Base-by-base conservation (phyloP, 1,284 basidiomycete genomes). In the Ustilago nuda region DNA sequence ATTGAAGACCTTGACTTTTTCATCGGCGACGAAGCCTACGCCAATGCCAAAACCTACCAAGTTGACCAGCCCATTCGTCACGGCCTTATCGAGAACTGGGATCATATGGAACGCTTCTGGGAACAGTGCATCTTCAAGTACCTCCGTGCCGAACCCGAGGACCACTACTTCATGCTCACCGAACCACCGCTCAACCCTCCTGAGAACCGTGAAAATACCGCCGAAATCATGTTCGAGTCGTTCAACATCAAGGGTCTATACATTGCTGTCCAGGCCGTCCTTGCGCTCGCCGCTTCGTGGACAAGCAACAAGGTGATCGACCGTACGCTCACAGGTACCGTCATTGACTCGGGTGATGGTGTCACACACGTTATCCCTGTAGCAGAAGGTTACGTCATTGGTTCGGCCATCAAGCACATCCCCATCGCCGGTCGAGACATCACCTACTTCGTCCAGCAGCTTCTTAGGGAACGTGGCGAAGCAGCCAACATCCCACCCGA, bases 91-190 rank as follows among this genome's bases (percentile, higher is more conserved):
- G 97, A 99, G 79, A 98, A 99, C 86, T 99, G 97, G 97, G 97
- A 99, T 87, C 91, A 97, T 83, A 99, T 99, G 97, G 97, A 99
- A 87, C 89, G 97, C 11, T 99, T 95, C 88, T 99, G 96, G 97
- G 95, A 98, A 87, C 96, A 99, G 89, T 94, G 93, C 68, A 99
- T 99, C 90, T 99, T 99, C 91, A 99, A 99, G 88, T 99, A 99
- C 88, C 89, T 99, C 72, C 90, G 96, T 68, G 95, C 95, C 13
- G 97, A 99, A 87, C 97, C 97, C 13, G 97, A 99, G 87, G 97
- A 99, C 87, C 97, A 99, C 87, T 94, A 98, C 87, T 98, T 98
- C 86, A 90, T 99, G 73, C 88, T 99, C 82, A 99, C 97, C 33
- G 97, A 99, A 86, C 97, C 97, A 11, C 97, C 97, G 51, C 91